These are phyloP conservation scores for Sporothrix mexicana DNA, from an alignment of 2,329 filamentous ascomycete genomes.

Conservation along the genomic window DNA sequence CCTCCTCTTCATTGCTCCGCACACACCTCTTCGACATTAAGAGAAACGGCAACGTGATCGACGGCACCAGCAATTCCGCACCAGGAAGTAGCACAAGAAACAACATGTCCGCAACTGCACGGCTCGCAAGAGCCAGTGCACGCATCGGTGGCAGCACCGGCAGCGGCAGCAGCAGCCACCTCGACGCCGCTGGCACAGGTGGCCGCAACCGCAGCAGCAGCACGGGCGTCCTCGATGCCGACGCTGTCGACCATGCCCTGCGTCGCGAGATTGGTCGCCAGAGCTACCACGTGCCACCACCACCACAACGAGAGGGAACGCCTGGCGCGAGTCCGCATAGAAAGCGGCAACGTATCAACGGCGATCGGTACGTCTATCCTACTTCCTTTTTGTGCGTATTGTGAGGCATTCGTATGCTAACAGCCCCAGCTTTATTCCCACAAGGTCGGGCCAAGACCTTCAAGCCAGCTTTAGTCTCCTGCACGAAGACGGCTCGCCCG, in stretches of 20 bases:
- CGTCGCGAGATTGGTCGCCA: constrained; percentile 55
- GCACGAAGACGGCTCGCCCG: constrained; percentile 90
- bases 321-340: constrained; percentile 61
- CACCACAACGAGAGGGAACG: constrained; percentile 57
- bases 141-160: constrained; percentile 26
- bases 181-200: constrained; percentile 42
- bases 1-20: constrained; percentile 9
- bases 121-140: constrained; percentile 28
- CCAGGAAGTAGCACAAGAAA: constrained; percentile 12
- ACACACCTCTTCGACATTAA: constrained; percentile 31
- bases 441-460: constrained; percentile 88
- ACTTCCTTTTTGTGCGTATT: neutral
- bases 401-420: neutral
- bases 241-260: constrained; percentile 58
- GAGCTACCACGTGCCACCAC: constrained; percentile 31
- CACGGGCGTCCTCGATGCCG: constrained; percentile 53
- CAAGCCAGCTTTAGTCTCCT: constrained; percentile 91
- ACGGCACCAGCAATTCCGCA: constrained; percentile 19
- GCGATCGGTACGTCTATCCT: constrained; percentile 59
- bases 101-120: constrained; percentile 28
- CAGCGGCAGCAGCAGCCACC: constrained; percentile 21
- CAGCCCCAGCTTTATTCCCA: constrained; percentile 84
- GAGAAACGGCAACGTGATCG: constrained; percentile 27
- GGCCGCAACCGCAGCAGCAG: constrained; percentile 45
- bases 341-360: constrained; percentile 66